phyloP scores from a whole-genome alignment of 177 flowering plant species.

The Vitis hybrid region DNA sequence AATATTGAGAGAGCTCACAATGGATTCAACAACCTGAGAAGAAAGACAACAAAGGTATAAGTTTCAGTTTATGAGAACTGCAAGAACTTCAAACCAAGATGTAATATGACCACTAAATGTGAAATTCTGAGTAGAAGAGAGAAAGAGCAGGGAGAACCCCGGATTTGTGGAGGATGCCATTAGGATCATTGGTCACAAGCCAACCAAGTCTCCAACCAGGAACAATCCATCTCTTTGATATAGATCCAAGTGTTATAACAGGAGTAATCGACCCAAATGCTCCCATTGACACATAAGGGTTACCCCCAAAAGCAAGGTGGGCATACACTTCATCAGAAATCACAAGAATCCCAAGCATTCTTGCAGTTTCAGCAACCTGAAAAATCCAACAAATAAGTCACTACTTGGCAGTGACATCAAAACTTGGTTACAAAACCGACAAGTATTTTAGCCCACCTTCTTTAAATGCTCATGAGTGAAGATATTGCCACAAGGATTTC shows the following conservation, averaged over 20 bases:
- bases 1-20: constrained; percentile 23
- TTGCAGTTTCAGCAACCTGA: constrained; percentile 60
- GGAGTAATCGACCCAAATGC: constrained; percentile 46
- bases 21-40: constrained; percentile 25
- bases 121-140: background rate
- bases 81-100: too few relatives aligned
- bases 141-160: constrained; percentile 25
- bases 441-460: constrained; percentile 14
- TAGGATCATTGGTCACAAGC: constrained; percentile 43
- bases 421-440: background rate
- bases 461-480: constrained; percentile 25
- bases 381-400: background rate
- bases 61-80: too few relatives aligned
- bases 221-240: constrained; percentile 60
- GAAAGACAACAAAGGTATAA: background rate
- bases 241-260: constrained; percentile 48
- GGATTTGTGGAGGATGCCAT: constrained; percentile 34
- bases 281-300: constrained; percentile 49
- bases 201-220: constrained; percentile 69
- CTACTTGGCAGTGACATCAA: background rate
- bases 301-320: constrained; percentile 40
- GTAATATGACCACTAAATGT: too few relatives aligned
- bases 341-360: constrained; percentile 44
- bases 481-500: constrained; percentile 40
- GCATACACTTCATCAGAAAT: constrained; percentile 60